Percentiles rank a stretch among this genome's conserved stretches.
These are phyloP conservation scores for Chalciporus sp. DNA, from an alignment of 1,284 basidiomycete species.

Conservation along the genomic window DNA sequence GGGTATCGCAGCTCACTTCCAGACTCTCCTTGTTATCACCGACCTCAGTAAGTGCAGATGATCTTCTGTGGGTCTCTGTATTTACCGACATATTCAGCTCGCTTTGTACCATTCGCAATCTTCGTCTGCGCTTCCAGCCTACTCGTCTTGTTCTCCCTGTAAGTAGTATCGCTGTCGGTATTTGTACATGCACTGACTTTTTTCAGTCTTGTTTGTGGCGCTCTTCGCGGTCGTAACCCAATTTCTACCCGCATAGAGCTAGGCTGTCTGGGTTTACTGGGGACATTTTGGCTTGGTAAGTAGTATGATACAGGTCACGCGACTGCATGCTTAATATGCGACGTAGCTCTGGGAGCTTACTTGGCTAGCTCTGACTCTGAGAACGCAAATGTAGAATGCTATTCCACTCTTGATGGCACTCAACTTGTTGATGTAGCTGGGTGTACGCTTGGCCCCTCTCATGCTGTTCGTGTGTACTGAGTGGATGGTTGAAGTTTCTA, in stretches of 20 bases:
- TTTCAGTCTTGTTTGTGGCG: constrained; percentile 60
- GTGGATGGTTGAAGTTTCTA: constrained; percentile 48
- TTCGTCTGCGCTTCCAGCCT: constrained; percentile 73
- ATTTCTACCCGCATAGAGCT: constrained; percentile 79
- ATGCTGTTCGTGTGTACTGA: neutral
- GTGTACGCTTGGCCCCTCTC: constrained; percentile 50
- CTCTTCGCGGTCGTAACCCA: constrained; percentile 67
- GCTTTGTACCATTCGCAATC: constrained; percentile 81
- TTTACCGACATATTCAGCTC: constrained; percentile 48
- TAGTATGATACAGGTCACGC: constrained; percentile 12
- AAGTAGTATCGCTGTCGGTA: constrained; percentile 29
- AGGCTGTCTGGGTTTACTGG: constrained; percentile 65
- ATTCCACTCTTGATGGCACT: constrained; percentile 53
- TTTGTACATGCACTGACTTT: constrained; percentile 7
- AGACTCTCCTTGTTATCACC: constrained; percentile 65
- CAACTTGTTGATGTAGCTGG: constrained; percentile 56
- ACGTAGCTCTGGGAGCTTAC: constrained; percentile 69
- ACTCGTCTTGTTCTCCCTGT: constrained; percentile 69
- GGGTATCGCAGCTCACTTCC: constrained; percentile 75
- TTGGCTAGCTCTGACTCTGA: constrained; percentile 72
- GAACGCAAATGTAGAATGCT: constrained; percentile 80
- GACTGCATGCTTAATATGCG: constrained; percentile 17
- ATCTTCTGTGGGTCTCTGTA: neutral
- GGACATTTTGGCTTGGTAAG: constrained; percentile 79
- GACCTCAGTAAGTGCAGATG: constrained; percentile 66